Conservation (phyloP, 2,329 filamentous ascomycete genomes). For the Nectriaceae sp. region DNA sequence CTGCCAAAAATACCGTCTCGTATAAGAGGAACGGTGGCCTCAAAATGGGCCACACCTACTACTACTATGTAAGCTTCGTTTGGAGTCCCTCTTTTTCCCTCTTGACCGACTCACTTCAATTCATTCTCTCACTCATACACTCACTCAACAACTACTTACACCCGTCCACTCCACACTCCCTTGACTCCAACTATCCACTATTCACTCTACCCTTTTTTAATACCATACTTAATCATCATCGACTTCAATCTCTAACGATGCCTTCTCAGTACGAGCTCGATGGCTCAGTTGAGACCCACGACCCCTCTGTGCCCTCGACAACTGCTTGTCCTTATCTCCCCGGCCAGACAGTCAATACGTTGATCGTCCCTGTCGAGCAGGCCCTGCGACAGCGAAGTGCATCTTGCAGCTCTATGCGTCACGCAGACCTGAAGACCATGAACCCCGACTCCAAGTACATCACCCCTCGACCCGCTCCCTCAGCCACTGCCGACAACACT, state of each 20-base stretch:
- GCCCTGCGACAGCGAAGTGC: constrained; percentile 61
- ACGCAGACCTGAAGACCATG: constrained; percentile 69
- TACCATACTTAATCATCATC: constrained; percentile 6
- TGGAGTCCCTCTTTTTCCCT: constrained; percentile 3
- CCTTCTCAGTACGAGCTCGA: constrained; percentile 75
- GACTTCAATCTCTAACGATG: constrained; percentile 22
- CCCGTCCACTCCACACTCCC: neutral
- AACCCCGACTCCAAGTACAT: constrained; percentile 76
- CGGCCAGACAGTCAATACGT: constrained; percentile 82
- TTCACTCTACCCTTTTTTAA: constrained; percentile 4
- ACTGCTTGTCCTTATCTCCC: constrained; percentile 83
- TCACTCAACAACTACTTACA: neutral
- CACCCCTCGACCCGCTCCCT: constrained; percentile 62
- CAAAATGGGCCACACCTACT: constrained; percentile 91
- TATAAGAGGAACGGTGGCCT: constrained; percentile 72
- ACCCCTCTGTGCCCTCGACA: constrained; percentile 72
- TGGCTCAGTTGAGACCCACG: constrained; percentile 74
- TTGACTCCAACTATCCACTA: neutral
- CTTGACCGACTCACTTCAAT: constrained; percentile 13
- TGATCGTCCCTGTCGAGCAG: constrained; percentile 76
- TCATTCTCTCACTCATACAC: constrained; percentile 9
- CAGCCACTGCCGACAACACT: constrained; percentile 23
- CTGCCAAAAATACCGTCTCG: neutral
- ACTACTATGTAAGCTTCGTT: constrained; percentile 78
- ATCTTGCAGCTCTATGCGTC: constrained; percentile 62